Percentiles rank a stretch among this genome's conserved stretches.
Evolutionary conservation across 768 basidiomycete genomes (phyloP).

Genomic region (Kwoniella botswanensis): DNA sequence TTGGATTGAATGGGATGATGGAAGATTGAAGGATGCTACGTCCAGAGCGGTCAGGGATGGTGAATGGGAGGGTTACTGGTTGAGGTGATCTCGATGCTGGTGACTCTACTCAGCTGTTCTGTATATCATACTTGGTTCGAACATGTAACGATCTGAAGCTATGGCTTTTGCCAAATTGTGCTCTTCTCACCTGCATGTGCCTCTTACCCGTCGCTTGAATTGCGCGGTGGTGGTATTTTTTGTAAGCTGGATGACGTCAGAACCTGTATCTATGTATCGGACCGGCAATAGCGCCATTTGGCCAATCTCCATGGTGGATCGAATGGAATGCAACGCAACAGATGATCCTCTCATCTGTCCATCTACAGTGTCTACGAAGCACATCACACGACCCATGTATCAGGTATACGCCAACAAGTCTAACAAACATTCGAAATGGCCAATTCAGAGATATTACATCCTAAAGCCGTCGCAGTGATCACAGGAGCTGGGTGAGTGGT

Average conservation of each 20-base stretch:
- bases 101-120: neutral
- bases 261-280: neutral
- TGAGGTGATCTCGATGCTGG: neutral
- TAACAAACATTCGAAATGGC: slow-evolving; percentile 17
- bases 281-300: neutral
- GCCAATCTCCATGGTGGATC: too few species aligned
- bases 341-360: neutral
- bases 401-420: too few species aligned
- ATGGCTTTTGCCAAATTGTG: too few species aligned
- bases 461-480: slow-evolving; percentile 53
- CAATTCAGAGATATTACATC: slow-evolving; percentile 42
- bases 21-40: slow-evolving; percentile 25
- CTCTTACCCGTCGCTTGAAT: neutral
- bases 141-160: too few species aligned
- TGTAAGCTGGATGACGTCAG: slow-evolving; percentile 6
- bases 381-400: too few species aligned
- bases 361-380: neutral
- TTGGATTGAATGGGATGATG: slow-evolving; percentile 44
- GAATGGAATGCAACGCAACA: neutral
- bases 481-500: slow-evolving; percentile 52
- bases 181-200: neutral
- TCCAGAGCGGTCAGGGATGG: slow-evolving; percentile 13
- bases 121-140: neutral
- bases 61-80: slow-evolving; percentile 20
- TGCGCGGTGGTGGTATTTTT: neutral